phyloP scores from a whole-genome alignment of 2,329 filamentous ascomycete species.

The Talaromyces sp. region DNA sequence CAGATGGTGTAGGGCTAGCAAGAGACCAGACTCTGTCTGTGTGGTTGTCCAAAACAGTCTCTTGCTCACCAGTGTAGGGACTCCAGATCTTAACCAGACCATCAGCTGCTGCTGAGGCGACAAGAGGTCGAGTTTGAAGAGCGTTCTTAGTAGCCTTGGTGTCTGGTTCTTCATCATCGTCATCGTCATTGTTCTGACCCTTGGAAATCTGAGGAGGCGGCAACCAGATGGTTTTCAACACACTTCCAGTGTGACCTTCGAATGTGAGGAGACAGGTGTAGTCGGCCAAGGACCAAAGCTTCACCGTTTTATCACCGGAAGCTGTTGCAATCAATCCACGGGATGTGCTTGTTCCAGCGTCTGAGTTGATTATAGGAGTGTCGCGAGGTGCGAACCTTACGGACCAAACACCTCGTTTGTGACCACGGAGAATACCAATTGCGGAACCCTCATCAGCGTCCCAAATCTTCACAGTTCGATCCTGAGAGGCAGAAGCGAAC shows the following conservation, averaged over 20 bases:
- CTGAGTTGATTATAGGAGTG: constrained; percentile 74
- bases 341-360: constrained; percentile 68
- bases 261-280: constrained; percentile 93
- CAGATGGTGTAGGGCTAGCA: constrained; percentile 61
- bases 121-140: constrained; percentile 39
- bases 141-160: constrained; percentile 30
- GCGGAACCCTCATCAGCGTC: constrained; percentile 86
- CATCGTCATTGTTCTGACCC: constrained; percentile 37
- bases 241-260: constrained; percentile 93
- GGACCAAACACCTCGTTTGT: constrained; percentile 94
- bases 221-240: constrained; percentile 92
- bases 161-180: constrained; percentile 32
- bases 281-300: constrained; percentile 89
- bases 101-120: constrained; percentile 88
- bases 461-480: constrained; percentile 97
- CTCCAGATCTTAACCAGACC: constrained; percentile 98
- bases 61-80: constrained; percentile 77
- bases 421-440: constrained; percentile 86
- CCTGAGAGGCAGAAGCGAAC: constrained; percentile 95
- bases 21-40: constrained; percentile 94
- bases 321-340: constrained; percentile 86
- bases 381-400: constrained; percentile 84
- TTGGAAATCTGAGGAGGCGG: constrained; percentile 50
- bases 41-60: constrained; percentile 93
- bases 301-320: constrained; percentile 93